Base-by-base conservation (phyloP, 2,329 filamentous ascomycete species). In the Sporothrix sp. region DNA sequence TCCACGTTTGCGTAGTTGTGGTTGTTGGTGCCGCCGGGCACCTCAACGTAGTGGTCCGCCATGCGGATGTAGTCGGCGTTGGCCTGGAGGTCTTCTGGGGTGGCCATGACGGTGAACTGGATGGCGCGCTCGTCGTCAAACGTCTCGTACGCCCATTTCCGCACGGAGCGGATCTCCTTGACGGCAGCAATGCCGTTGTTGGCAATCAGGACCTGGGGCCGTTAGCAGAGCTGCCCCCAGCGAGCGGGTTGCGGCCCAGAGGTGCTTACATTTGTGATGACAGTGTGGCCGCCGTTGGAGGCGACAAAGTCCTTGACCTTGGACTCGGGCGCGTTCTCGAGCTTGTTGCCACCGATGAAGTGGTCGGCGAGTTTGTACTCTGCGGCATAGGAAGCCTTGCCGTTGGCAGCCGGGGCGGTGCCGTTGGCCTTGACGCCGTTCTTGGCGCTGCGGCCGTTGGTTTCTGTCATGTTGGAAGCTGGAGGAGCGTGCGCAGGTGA, bases 1-100 rank as follows among this genome's bases (percentile, higher is more conserved):
- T 98, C 93, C 54, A 98, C 93, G 67, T 98, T 98, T 72, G 93
- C 93, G 71, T 98, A 98, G 72, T 98, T 98, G 83, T 98, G 95
- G 79, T 98, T 98, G 75, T 98, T 98, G 56, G 93, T 98, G 65
- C 93, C 93, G 64, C 93, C 93, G 30, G 93, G 93, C 55, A 98
- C 91, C 73, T 98, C 93, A 61, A 98, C 93, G 68, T 98, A 98
- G 77, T 96, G 88, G 71, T 98, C 93, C 30, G 93, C 93, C 93
- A 98, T 97, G 67, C 93, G 82, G 67, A 98, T 98, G 73, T 98
- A 98, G 71, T 98, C 93, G 60, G 93, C 93, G 68, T 98, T 98
- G 66, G 93, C 93, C 67, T 85, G 82, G 65, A 98, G 71, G 83
- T 98, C 93, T 72, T 98, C 93, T 45, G 93, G 93, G 35, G 93